Base-by-base conservation (phyloP, 208 protist genomes). In the Leishmania arabica region DNA sequence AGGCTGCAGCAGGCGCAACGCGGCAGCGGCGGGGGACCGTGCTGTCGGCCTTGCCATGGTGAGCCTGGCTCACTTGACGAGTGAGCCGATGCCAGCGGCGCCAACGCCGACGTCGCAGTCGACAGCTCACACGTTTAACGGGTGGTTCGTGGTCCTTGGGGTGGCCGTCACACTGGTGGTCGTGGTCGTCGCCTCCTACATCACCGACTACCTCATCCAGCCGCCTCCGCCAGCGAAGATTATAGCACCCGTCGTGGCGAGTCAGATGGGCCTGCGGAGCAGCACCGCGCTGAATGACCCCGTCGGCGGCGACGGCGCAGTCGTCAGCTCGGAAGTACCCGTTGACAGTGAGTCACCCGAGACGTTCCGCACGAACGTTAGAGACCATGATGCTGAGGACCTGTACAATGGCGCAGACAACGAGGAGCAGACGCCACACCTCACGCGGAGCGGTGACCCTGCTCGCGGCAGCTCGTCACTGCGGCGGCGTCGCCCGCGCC, bases 171-270 rank as follows among this genome's bases (percentile, higher is more conserved):
- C 82, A 13, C 64, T 93, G 65, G 83, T 87, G 31, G 78, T 90
- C 9, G 82, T 86, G 3, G 65, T 94, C 47, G 56, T 79, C 4
- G 82, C 70, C 19, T 87, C 87, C 78, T 91, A 87, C 66, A 37
- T 91, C 21, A 81, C 84, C 19, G 90, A 95, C 78, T 92, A 92
- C 83, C 71, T 93, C 49, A 86, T 94, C n/a, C 89, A 91, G 66
- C 91, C 89, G 3, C 79, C 89, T 9, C 88, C 86, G 11, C 89
- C 89, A 7, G 80, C 79, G 11, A 87, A 93, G 72, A 83, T 75
- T 24, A 47, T 90, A 11, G 86, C 79, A 31, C 86, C 89, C 4
- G 72, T 84, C 45, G 49, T 56, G 51, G 73, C 60, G 17, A 47
- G 77, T n/a, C 49, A 65, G 21, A 70, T 56, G 17, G 79, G 65